These are phyloP conservation scores for Vigna reflexopilosa DNA, from an alignment of 306 rosid genomes.

Conservation along the genomic window DNA sequence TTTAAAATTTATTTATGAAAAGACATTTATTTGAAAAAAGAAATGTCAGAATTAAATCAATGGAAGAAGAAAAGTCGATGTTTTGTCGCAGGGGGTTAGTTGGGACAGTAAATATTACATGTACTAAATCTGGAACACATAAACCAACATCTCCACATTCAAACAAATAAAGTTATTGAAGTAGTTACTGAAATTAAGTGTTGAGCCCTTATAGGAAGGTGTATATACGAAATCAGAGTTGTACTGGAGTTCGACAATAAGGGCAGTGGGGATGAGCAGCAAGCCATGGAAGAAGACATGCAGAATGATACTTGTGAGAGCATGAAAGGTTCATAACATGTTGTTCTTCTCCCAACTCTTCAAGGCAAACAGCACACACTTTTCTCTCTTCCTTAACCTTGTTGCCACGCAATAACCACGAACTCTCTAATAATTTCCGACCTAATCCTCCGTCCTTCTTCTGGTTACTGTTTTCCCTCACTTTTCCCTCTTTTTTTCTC, in stretches of 20 bases:
- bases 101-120: no score
- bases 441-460: conserved; percentile 44
- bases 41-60: no score
- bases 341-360: conserved; percentile 38
- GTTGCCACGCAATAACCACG: conserved; percentile 41
- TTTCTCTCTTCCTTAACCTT: conserved; percentile 46
- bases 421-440: conserved; percentile 24
- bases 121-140: no score
- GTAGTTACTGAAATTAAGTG: no score
- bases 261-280: conserved; percentile 51
- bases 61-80: no score
- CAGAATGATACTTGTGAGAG: conserved; percentile 54
- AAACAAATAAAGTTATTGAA: no score
- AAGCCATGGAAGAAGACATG: conserved; percentile 58
- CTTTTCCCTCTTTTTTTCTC: conserved; percentile 41
- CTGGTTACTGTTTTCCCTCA: neutral
- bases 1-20: no score
- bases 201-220: neutral
- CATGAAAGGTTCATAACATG: conserved; percentile 49
- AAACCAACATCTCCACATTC: no score
- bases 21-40: no score
- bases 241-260: conserved; percentile 45
- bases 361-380: conserved; percentile 50
- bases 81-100: no score
- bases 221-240: neutral